Evolutionary conservation across 176 grass and related monocot genomes (phyloP), one percentile per base, ranked within the genome.

Genomic region (Elymus sibiricus): DNA sequence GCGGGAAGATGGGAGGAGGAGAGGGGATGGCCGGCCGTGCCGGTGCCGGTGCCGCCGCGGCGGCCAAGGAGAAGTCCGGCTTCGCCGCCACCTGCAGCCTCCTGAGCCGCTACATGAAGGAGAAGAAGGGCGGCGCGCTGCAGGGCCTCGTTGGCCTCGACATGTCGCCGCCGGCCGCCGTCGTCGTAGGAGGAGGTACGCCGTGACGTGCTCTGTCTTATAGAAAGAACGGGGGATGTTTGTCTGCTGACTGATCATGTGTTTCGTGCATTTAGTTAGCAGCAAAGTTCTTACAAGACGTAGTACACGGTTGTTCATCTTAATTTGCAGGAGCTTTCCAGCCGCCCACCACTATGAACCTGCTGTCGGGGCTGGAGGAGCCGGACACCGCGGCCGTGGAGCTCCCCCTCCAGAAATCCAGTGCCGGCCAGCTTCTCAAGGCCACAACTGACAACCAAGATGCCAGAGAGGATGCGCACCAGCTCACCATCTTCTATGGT

Each of bases 401-500:
- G 51, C 53, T 73, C 21, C 37, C 51, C 22, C 64, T 31, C 8
- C 19, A 75, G 31, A 81, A 80, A 67, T 21, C 22, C 29, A 56
- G 31, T 28, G 70, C 9, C 4, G 66, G 74, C 3, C 25, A 74
- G 53, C 49, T 65, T 14, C 71, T 56, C 19, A n/a, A 31, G 35
- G 70, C 26, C 14, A 19, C 86, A 32, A 1, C 63, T 11, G 76
- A 29, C 17, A 63, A 68, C n/a, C 80, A 66, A 64, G 44, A 64
- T 7, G 44, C 5, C 4, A 37, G 46, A 37, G 81, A 85, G 38
- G 69, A 85, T 51, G 47, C 78, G 3, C 85, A 75, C 0, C 93
- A 89, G 28, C 68, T 94, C 42, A 94, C 93, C 37, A 92, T 94
- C 80, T 94, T 94, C 71, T 94, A 92, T 27, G 87, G 82, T 10